These are phyloP conservation scores for Peronospora belbahrii DNA, from an alignment of 352 stramenopile species.

Conservation along the genomic window DNA sequence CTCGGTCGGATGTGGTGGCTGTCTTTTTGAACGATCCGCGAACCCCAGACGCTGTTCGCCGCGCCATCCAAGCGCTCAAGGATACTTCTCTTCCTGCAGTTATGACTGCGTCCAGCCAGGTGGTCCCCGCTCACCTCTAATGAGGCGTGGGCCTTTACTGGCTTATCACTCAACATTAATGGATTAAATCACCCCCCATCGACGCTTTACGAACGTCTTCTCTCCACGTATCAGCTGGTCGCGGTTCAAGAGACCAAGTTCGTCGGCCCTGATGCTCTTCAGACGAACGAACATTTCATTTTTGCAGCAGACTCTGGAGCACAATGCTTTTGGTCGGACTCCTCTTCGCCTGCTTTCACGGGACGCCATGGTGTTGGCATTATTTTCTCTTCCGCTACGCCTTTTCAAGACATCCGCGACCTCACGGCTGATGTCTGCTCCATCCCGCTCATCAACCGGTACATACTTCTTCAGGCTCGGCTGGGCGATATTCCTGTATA, in stretches of 20 bases:
- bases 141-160: background rate
- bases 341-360: too few species aligned
- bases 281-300: too few species aligned
- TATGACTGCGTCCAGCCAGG: background rate
- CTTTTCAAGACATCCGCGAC: too few species aligned
- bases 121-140: conserved; percentile 9
- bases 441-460: too few species aligned
- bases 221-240: conserved; percentile 6
- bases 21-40: too few species aligned
- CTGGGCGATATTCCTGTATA: too few species aligned
- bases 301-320: too few species aligned
- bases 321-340: too few species aligned
- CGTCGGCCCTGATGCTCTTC: background rate
- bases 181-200: background rate
- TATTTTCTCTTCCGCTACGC: too few species aligned
- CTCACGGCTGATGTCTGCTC: too few species aligned
- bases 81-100: background rate
- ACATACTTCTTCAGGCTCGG: too few species aligned
- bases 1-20: background rate
- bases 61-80: background rate
- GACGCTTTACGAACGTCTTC: conserved; percentile 3
- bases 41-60: background rate
- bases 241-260: conserved; percentile 16
- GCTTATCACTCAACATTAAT: conserved; percentile 12
- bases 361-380: too few species aligned